A percentile compares a stretch with the other conserved stretches of the same genome.
Conservation (phyloP, 768 basidiomycete species). For the Goffeauzyma gilvescens region DNA sequence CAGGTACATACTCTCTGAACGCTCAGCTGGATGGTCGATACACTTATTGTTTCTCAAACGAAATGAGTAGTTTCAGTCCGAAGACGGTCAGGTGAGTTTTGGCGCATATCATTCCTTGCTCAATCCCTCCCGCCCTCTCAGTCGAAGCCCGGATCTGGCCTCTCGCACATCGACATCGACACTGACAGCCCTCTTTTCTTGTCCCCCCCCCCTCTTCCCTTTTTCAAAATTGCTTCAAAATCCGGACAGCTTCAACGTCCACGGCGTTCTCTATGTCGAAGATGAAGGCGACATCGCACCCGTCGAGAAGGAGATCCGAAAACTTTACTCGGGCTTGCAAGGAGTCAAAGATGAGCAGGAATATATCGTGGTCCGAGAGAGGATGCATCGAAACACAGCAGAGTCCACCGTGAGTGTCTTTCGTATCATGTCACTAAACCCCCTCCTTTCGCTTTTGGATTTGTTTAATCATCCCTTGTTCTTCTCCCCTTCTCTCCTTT, state of each 20-base stretch:
- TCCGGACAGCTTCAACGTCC: conserved; percentile 75
- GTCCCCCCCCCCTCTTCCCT: too few species aligned
- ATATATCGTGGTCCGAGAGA: conserved; percentile 87
- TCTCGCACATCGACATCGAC: too few species aligned
- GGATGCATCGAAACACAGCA: conserved; percentile 65
- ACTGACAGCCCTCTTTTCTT: too few species aligned
- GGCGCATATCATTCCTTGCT: background rate
- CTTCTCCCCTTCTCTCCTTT: background rate
- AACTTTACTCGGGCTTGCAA: conserved; percentile 57
- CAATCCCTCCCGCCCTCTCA: background rate
- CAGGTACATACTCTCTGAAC: conserved; percentile 71
- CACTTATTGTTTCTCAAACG: conserved; percentile 96
- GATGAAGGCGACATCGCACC: conserved; percentile 78
- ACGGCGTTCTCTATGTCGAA: conserved; percentile 81
- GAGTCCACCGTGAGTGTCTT: conserved; percentile 31
- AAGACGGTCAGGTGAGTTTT: conserved; percentile 66
- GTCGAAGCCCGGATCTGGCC: too few species aligned
- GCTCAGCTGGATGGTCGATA: conserved; percentile 71
- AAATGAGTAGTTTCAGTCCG: conserved; percentile 90
- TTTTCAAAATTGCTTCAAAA: too few species aligned
- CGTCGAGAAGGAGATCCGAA: conserved; percentile 84
- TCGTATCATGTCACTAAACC: background rate
- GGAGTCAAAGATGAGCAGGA: conserved; percentile 97
- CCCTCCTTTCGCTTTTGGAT: too few species aligned
- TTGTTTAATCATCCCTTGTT: too few species aligned